These are phyloP conservation scores for Solanum hybrid DNA, from an alignment of 305 asterid species.

Conservation along the genomic window DNA sequence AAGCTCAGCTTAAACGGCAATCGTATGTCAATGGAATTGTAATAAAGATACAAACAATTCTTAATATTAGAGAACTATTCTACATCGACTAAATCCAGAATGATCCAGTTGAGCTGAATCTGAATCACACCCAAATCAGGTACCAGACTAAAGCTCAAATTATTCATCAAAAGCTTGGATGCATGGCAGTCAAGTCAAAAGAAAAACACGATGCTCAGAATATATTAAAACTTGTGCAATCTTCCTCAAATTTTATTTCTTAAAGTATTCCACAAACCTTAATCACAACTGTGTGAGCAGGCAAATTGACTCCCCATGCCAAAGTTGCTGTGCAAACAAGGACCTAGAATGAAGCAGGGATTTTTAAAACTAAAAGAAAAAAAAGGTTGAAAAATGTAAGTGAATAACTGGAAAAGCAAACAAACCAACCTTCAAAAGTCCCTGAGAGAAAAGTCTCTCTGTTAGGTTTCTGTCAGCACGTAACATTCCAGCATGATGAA, in stretches of 20 bases:
- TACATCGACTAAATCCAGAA: background rate
- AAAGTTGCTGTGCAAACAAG: slow-evolving; percentile 97
- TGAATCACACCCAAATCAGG: background rate
- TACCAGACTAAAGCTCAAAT: background rate
- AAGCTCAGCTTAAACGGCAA: background rate
- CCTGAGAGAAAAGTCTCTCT: slow-evolving; percentile 93
- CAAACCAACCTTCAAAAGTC: slow-evolving; percentile 58
- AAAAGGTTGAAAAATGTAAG: slow-evolving; percentile 4
- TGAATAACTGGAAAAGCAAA: slow-evolving; percentile 7
- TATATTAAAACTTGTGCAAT: background rate
- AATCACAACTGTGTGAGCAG: slow-evolving; percentile 99
- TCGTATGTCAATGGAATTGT: background rate
- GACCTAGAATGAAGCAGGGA: slow-evolving; percentile 41
- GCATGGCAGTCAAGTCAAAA: background rate
- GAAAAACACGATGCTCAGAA: background rate
- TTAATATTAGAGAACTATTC: background rate
- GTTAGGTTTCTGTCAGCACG: slow-evolving; percentile 93
- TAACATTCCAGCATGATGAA: slow-evolving; percentile 99
- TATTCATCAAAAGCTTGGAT: background rate
- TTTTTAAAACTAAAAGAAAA: slow-evolving; percentile 5
- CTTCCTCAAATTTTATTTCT: background rate
- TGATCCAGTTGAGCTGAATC: background rate
- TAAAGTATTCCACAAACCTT: slow-evolving; percentile 51
- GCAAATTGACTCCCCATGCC: slow-evolving; percentile 99
- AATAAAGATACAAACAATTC: background rate